Conservation (phyloP, 495 filamentous ascomycete species). For the Tuber calosporum region DNA sequence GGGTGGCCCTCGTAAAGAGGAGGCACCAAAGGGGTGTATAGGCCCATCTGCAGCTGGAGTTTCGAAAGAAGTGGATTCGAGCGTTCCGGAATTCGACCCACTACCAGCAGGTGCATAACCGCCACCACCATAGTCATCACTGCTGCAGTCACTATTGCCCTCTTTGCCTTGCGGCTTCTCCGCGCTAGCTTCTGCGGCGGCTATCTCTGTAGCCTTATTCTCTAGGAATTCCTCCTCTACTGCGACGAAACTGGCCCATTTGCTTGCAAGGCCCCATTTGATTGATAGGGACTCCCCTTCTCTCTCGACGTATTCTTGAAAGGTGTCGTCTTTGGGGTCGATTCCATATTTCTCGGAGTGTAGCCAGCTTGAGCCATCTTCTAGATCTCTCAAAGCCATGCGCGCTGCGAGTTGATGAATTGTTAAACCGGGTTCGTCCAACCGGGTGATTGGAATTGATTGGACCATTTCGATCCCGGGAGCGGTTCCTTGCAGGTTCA, state of each 20-base stretch:
- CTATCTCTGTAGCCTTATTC: slow-evolving; percentile 24
- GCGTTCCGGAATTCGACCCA: not conserved
- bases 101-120: not conserved
- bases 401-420: no score
- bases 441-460: slow-evolving; percentile 53
- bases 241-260: slow-evolving; percentile 65
- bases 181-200: not conserved
- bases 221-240: no score
- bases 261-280: slow-evolving; percentile 57
- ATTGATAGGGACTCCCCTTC: slow-evolving; percentile 59
- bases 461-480: slow-evolving; percentile 52
- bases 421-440: no score
- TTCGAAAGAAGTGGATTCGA: not conserved
- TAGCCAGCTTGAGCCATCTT: no score
- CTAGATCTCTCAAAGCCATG: no score
- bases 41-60: not conserved
- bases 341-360: no score
- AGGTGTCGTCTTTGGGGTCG: no score
- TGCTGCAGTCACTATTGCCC: not conserved
- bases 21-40: not conserved
- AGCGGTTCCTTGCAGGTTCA: slow-evolving; percentile 51
- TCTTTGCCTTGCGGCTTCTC: not conserved
- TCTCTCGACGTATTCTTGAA: no score
- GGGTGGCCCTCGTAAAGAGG: not conserved
- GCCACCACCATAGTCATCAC: not conserved